These are phyloP conservation scores for Didymella exigua DNA, from an alignment of 2,329 filamentous ascomycete genomes.

Conservation along the genomic window DNA sequence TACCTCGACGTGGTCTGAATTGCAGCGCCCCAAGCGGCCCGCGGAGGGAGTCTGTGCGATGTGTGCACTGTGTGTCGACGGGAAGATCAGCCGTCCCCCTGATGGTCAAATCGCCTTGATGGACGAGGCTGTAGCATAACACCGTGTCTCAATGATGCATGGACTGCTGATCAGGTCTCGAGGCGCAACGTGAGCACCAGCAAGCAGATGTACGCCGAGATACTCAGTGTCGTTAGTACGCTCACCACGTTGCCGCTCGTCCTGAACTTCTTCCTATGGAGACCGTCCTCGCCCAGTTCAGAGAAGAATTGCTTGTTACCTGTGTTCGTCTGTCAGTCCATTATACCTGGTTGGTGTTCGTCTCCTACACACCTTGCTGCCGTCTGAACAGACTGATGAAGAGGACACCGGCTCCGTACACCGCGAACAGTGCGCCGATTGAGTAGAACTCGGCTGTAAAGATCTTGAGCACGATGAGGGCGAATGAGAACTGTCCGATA, in stretches of 20 bases:
- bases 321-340: constrained; percentile 23
- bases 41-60: not conserved
- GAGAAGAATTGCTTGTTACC: constrained; percentile 91
- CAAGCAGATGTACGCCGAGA: constrained; percentile 66
- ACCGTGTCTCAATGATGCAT: constrained; percentile 5
- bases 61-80: not conserved
- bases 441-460: constrained; percentile 96
- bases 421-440: constrained; percentile 93
- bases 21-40: not conserved
- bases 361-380: constrained; percentile 65
- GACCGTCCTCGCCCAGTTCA: constrained; percentile 63
- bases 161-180: constrained; percentile 30
- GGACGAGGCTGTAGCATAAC: constrained; percentile 2
- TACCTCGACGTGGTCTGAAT: not conserved
- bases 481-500: constrained; percentile 92
- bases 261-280: constrained; percentile 66
- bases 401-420: constrained; percentile 85
- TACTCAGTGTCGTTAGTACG: constrained; percentile 65
- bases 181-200: constrained; percentile 64
- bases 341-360: not conserved
- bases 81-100: constrained; percentile 7
- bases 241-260: constrained; percentile 71
- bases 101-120: not conserved
- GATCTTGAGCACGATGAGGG: constrained; percentile 92
- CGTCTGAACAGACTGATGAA: constrained; percentile 83